Evolutionary conservation across 2,329 filamentous ascomycete species (phyloP), one percentile per base, ranked within the genome.

Genomic region (Xylariomycetidae sp.): DNA sequence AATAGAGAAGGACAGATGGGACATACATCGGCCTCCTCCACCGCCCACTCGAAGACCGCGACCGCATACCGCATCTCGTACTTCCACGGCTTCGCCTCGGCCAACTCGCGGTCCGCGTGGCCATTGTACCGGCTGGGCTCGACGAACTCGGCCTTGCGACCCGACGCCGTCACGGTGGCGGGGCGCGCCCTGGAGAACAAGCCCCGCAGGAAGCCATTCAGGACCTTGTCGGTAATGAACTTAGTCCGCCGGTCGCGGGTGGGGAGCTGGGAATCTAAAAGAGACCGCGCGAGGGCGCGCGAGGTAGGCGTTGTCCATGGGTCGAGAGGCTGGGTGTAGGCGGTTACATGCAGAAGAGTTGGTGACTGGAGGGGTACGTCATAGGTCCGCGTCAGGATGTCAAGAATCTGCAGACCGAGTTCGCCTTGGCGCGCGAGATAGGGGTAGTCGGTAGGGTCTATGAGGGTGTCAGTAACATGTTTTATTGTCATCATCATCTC

Each of bases 121-220:
- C 49, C 49, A 17, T 54, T 53, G 27, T 57, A 56, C 27, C 62
- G 61, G 16, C 61, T 53, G 2, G 58, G 49, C 4, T 67, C 57
- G 18, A 58, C 51, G 31, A 68, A 74, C 25, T 66, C 62, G 16
- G 62, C 66, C 50, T 72, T 77, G 19, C 75, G 69, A 15, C 79
- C 78, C 5, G 72, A 64, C 2, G 69, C 58, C 3, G 80, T 82
- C 28, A 84, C 60, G 3, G 63, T 62, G 2, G 57, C 54, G 5
- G 76, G 69, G 14, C 67, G 72, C 12, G 73, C 66, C 37, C 68
- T 70, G 17, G 70, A 67, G 62, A 89, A 88, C 5, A 85, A 62
- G 17, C 80, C 80, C 23, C 79, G 80, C 31, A 89, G 68, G 49
- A 80, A 80, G 48, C 63, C 61, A 41, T 72, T 66, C 4, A 89